Percentiles rank a stretch among this genome's conserved stretches.
Conservation (phyloP, 2,329 filamentous ascomycete species). For the Pseudogymnoascus sp. region DNA sequence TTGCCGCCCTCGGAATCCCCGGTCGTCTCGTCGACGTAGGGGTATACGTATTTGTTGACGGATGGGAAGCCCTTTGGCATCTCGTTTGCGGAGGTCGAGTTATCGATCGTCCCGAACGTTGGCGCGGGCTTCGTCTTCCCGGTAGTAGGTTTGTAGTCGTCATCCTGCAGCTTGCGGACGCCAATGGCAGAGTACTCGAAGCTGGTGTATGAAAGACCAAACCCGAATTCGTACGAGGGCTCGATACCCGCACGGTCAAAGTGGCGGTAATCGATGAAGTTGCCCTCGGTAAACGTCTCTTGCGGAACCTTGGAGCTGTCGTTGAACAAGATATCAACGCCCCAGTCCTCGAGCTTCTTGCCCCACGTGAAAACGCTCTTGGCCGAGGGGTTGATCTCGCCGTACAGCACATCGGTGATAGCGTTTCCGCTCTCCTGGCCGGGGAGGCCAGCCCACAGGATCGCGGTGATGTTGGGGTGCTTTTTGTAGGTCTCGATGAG, state of each 20-base stretch:
- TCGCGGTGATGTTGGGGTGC: slow-evolving; percentile 71
- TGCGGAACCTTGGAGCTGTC: slow-evolving; percentile 52
- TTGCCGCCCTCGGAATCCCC: slow-evolving; percentile 20
- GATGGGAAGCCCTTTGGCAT: slow-evolving; percentile 49
- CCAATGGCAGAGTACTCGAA: slow-evolving; percentile 65
- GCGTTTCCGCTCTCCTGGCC: slow-evolving; percentile 78
- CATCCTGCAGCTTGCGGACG: slow-evolving; percentile 23
- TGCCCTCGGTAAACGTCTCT: slow-evolving; percentile 64
- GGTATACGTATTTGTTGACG: slow-evolving; percentile 43
- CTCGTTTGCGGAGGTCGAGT: slow-evolving; percentile 53
- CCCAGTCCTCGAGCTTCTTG: slow-evolving; percentile 32
- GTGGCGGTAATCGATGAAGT: slow-evolving; percentile 73
- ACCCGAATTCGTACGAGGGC: slow-evolving; percentile 74
- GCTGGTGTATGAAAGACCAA: slow-evolving; percentile 70
- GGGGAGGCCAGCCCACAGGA: slow-evolving; percentile 72
- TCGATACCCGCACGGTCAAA: slow-evolving; percentile 50
- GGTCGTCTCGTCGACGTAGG: slow-evolving; percentile 41
- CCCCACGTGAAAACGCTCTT: slow-evolving; percentile 78
- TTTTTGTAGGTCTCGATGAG: slow-evolving; percentile 66
- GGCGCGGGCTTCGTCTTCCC: slow-evolving; percentile 57
- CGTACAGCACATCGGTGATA: slow-evolving; percentile 75
- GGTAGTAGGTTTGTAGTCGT: slow-evolving; percentile 39
- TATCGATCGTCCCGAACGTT: slow-evolving; percentile 53
- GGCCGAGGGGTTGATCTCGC: slow-evolving; percentile 65
- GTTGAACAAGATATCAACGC: slow-evolving; percentile 35